Evolutionary conservation across 2,329 filamentous ascomycete species (phyloP), one percentile per base, ranked within the genome.

Genomic region (Trichoderma sp.): DNA sequence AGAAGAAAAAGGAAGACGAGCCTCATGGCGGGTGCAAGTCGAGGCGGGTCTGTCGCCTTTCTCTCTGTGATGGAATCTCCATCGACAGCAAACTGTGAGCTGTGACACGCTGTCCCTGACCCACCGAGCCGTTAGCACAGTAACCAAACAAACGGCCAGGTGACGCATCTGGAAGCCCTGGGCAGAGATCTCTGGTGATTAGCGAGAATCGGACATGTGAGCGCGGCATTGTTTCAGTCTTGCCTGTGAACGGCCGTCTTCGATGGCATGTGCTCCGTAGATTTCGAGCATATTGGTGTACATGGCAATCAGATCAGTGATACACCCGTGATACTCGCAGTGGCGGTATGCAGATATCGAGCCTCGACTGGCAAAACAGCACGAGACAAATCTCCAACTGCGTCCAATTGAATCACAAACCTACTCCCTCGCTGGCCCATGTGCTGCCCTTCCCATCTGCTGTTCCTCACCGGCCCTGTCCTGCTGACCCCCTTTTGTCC

Each of bases 281-380:
- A n/a, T n/a, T n/a, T n/a, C n/a, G n/a, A n/a, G n/a, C n/a, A n/a
- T n/a, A 48, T 48, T 48, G 19, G 42, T 48, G 42, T 48, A 48
- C 42, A 48, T 22, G 42, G n/a, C 19, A 22, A 48, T 48, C n/a
- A 22, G n/a, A 5, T 48, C 10, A 48, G 19, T 48, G 42, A 48
- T 48, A 10, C 19, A 48, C 22, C 1, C 34, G 39, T 19, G 0
- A n/a, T 45, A 45, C 42, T 22, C 5, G 45, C 25, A 37, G 48
- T 37, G 19, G 59, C 42, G 59, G 45, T 63, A 63, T 63, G 59
- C 59, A n/a, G 19, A 52, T 52, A 37, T 25, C 59, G 32, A 63
- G 22, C 45, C 42, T 37, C 19, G 22, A n/a, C 17, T 63, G 32
- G 17, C 35, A 37, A 52, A 35, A 5, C 3, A 50, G 50, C 50